phyloP scores from a whole-genome alignment of 73 alveolate genomes.

The Paramecium primaurelia region DNA sequence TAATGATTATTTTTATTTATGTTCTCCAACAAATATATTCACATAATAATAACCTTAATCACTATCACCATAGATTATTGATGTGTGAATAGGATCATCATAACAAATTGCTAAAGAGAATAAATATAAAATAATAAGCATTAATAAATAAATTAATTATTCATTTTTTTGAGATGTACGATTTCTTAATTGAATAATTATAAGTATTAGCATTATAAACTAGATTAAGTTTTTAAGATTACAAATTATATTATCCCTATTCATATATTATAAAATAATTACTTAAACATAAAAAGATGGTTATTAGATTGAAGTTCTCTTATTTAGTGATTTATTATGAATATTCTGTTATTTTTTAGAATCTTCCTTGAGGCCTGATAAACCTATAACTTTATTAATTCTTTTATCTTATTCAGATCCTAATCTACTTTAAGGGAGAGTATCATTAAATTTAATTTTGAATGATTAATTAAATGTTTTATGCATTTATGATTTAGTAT shows the following conservation, averaged over 20 bases:
- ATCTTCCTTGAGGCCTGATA: background rate
- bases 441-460: background rate
- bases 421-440: constrained; percentile 30
- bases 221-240: constrained; percentile 10
- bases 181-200: constrained; percentile 32
- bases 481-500: constrained; percentile 11
- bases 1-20: constrained; percentile 50
- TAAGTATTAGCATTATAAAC: constrained; percentile 34
- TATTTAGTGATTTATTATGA: background rate
- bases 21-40: background rate
- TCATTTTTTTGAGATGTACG: background rate
- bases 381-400: background rate
- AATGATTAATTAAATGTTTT: constrained; percentile 38
- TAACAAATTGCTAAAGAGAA: background rate
- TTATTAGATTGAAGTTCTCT: background rate
- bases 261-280: background rate
- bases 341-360: background rate
- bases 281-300: background rate
- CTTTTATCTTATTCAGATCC: constrained; percentile 48
- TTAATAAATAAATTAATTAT: background rate
- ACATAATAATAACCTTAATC: constrained; percentile 36
- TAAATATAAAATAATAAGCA: background rate
- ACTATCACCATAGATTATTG: background rate
- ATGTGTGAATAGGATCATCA: background rate
- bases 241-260: constrained; percentile 13